A percentile compares a stretch with the other conserved stretches of the same genome.
Conservation (phyloP, 306 rosid species). For the Arachis hypogaea region DNA sequence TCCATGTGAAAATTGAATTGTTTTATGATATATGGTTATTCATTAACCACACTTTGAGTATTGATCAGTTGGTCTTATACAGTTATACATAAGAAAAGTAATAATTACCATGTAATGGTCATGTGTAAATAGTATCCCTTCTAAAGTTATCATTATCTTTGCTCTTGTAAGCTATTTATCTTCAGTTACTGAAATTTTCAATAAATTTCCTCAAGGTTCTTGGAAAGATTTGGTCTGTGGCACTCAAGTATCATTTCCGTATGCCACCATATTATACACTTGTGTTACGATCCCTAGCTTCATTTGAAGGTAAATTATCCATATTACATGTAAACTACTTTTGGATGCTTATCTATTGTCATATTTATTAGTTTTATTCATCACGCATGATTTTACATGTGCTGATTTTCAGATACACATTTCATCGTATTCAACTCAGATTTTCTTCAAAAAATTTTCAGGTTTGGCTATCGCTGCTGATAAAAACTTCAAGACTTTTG, state of each 20-base stretch:
- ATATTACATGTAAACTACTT: slow-evolving; percentile 19
- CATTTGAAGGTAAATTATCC: slow-evolving; percentile 77
- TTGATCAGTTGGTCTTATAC: background rate
- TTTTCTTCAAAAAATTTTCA: slow-evolving; percentile 44
- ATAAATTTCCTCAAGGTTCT: slow-evolving; percentile 68
- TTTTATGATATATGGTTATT: background rate
- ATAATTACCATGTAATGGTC: background rate
- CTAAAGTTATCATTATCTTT: slow-evolving; percentile 10
- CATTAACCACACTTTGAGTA: background rate
- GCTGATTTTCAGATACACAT: slow-evolving; percentile 27
- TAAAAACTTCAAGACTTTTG: slow-evolving; percentile 82
- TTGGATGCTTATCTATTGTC: slow-evolving; percentile 19
- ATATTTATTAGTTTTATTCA: slow-evolving; percentile 23
- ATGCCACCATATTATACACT: slow-evolving; percentile 97
- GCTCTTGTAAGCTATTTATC: slow-evolving; percentile 19
- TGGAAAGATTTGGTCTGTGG: slow-evolving; percentile 86
- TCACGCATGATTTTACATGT: slow-evolving; percentile 18
- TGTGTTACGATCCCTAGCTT: slow-evolving; percentile 86
- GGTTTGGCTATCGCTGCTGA: slow-evolving; percentile 91
- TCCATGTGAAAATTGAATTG: background rate
- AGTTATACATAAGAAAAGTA: slow-evolving; percentile 13
- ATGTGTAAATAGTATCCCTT: slow-evolving; percentile 24
- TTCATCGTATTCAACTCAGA: slow-evolving; percentile 23
- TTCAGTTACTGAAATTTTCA: slow-evolving; percentile 18
- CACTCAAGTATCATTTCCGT: slow-evolving; percentile 88